Conservation (phyloP, 1,139 yeast genomes). For the Geotrichum cucujoidarum region DNA sequence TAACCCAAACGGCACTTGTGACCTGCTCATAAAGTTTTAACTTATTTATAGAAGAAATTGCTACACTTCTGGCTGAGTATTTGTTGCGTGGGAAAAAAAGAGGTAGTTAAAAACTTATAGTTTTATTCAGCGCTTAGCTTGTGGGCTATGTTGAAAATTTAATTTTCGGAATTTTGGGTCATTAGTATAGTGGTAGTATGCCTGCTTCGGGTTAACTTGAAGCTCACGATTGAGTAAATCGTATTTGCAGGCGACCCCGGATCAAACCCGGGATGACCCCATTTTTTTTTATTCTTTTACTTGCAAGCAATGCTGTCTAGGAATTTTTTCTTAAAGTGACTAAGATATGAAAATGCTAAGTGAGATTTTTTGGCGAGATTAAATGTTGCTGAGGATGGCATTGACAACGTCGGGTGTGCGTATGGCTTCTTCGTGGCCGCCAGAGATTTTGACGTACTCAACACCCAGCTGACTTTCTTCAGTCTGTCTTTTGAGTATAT, state of each 20-base stretch:
- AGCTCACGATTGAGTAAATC: constrained; percentile 15
- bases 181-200: constrained; percentile 21
- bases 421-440: constrained; percentile 34
- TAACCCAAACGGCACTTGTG: too few relatives aligned
- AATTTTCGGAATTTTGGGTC: constrained; percentile 10
- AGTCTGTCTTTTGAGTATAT: constrained; percentile 22
- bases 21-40: too few relatives aligned
- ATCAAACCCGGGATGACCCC: constrained; percentile 22
- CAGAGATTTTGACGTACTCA: constrained; percentile 26
- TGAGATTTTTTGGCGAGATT: neutral
- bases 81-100: too few relatives aligned
- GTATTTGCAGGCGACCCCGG: constrained; percentile 22
- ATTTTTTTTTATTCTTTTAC: neutral
- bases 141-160: neutral
- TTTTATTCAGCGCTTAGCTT: too few relatives aligned
- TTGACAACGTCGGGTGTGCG: constrained; percentile 12
- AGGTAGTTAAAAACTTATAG: too few relatives aligned
- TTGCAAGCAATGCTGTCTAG: neutral
- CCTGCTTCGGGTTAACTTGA: constrained; percentile 21
- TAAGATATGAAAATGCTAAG: neutral
- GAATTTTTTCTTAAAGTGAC: neutral
- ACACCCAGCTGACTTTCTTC: constrained; percentile 8
- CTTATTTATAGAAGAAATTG: too few relatives aligned
- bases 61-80: too few relatives aligned
- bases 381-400: constrained; percentile 17